These are phyloP conservation scores for Fusarium miscanthi DNA, from an alignment of 2,329 filamentous ascomycete genomes.

Conservation along the genomic window DNA sequence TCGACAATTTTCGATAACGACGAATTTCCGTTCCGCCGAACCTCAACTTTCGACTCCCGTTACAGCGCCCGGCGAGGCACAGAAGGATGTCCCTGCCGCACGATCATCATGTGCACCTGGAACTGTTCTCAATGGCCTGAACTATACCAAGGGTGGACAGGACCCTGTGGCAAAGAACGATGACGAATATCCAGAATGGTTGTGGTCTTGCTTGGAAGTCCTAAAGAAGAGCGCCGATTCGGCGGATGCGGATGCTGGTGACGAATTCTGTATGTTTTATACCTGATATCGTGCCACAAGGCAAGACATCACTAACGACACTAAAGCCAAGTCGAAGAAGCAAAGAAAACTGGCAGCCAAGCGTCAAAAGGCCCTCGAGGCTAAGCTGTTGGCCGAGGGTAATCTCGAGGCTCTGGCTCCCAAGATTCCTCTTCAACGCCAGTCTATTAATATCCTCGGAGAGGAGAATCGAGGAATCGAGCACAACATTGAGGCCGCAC, in stretches of 20 bases:
- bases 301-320: constrained; percentile 25
- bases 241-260: constrained; percentile 68
- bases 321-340: constrained; percentile 83
- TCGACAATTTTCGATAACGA: constrained; percentile 56
- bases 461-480: constrained; percentile 55
- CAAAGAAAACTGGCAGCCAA: constrained; percentile 78
- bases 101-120: constrained; percentile 72
- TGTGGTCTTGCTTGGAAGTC: constrained; percentile 78
- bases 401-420: constrained; percentile 73
- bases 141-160: constrained; percentile 77
- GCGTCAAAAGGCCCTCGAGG: constrained; percentile 66
- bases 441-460: constrained; percentile 78
- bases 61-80: constrained; percentile 47
- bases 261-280: constrained; percentile 79
- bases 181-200: constrained; percentile 81
- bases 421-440: constrained; percentile 80
- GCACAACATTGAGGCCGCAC: constrained; percentile 60
- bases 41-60: constrained; percentile 52
- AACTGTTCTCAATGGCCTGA: constrained; percentile 77
- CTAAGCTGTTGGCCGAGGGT: constrained; percentile 70
- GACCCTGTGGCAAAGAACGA: constrained; percentile 82
- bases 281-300: not conserved
- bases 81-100: constrained; percentile 46
- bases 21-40: constrained; percentile 51
- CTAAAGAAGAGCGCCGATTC: constrained; percentile 64